Conservation (phyloP, 1,284 basidiomycete genomes). For the Microbotryum scabiosae region DNA sequence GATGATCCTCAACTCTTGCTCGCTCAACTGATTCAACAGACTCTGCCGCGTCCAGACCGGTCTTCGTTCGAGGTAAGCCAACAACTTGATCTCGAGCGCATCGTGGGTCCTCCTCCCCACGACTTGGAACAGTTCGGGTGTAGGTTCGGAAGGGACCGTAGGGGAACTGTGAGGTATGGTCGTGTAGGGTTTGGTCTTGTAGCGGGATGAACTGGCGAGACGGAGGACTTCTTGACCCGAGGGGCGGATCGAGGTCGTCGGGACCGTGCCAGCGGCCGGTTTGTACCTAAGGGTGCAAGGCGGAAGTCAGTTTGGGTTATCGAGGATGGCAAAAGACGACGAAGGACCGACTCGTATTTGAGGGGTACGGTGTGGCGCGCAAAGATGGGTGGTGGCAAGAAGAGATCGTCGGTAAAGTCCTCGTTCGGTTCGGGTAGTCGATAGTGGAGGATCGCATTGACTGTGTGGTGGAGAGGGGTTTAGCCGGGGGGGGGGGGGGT, state of each 20-base stretch:
- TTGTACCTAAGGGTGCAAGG: slow-evolving; percentile 52
- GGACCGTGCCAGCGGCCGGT: slow-evolving; percentile 35
- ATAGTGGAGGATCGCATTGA: slow-evolving; percentile 21
- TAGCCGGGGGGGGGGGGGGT: neutral
- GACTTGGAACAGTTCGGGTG: too few relatives aligned
- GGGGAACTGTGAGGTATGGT: slow-evolving; percentile 46
- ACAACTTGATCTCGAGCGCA: slow-evolving; percentile 45
- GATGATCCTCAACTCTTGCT: slow-evolving; percentile 58
- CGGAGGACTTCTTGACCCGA: slow-evolving; percentile 57
- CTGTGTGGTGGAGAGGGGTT: slow-evolving; percentile 6
- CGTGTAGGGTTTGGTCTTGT: slow-evolving; percentile 65
- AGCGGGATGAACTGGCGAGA: slow-evolving; percentile 65
- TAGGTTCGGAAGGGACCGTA: too few relatives aligned
- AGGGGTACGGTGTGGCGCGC: slow-evolving; percentile 66
- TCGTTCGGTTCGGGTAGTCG: slow-evolving; percentile 23
- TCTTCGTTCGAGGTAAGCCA: slow-evolving; percentile 51
- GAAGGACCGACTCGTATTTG: slow-evolving; percentile 57
- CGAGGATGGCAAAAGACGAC: neutral
- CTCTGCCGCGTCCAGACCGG: slow-evolving; percentile 83
- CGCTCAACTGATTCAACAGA: slow-evolving; percentile 71
- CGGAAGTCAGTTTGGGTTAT: neutral
- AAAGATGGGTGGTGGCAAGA: slow-evolving; percentile 76
- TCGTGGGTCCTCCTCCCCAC: slow-evolving; percentile 1
- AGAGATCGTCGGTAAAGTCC: slow-evolving; percentile 41
- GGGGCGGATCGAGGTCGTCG: slow-evolving; percentile 29